A percentile compares a stretch with the other conserved stretches of the same genome.
Conservation (phyloP, 768 basidiomycete species). For the Lentinus brumalis region DNA sequence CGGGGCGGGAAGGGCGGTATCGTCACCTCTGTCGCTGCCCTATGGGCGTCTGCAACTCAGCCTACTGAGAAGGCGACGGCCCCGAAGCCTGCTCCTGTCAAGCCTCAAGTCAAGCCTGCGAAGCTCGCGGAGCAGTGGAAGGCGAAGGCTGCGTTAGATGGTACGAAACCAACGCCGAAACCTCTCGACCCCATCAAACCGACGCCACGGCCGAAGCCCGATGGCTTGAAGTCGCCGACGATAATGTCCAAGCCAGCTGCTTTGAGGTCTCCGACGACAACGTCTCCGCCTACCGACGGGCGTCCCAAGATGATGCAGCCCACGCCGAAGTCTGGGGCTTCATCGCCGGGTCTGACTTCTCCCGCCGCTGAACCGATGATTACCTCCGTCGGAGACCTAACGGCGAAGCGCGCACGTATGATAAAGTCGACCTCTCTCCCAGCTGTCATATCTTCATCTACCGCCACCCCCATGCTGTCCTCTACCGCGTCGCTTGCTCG, state of each 20-base stretch:
- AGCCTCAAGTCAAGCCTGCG: slow-evolving; percentile 11
- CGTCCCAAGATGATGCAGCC: slow-evolving; percentile 13
- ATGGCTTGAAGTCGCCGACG: not conserved
- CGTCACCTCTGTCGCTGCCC: slow-evolving; percentile 69
- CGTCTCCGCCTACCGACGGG: not conserved
- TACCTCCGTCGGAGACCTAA: slow-evolving; percentile 18
- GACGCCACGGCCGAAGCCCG: slow-evolving; percentile 6
- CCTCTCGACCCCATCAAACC: not conserved
- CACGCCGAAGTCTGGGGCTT: slow-evolving; percentile 14
- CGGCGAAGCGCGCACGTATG: slow-evolving; percentile 34
- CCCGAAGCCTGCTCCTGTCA: slow-evolving; percentile 2
- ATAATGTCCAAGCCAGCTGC: slow-evolving; percentile 8
- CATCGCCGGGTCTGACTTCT: slow-evolving; percentile 19
- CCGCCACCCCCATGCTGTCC: slow-evolving; percentile 71
- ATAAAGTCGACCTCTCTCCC: slow-evolving; percentile 70
- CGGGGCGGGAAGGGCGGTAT: slow-evolving; percentile 76
- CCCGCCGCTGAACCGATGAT: not conserved
- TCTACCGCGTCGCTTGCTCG: slow-evolving; percentile 77
- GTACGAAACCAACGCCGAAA: not conserved
- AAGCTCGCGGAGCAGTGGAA: slow-evolving; percentile 13
- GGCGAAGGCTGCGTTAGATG: not conserved
- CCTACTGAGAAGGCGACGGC: slow-evolving; percentile 6
- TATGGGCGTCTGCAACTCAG: slow-evolving; percentile 58
- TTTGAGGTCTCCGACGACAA: slow-evolving; percentile 1
- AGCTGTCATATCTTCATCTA: slow-evolving; percentile 68